Conservation (phyloP, 768 basidiomycete species). For the Kwoniella newhampshirensis region DNA sequence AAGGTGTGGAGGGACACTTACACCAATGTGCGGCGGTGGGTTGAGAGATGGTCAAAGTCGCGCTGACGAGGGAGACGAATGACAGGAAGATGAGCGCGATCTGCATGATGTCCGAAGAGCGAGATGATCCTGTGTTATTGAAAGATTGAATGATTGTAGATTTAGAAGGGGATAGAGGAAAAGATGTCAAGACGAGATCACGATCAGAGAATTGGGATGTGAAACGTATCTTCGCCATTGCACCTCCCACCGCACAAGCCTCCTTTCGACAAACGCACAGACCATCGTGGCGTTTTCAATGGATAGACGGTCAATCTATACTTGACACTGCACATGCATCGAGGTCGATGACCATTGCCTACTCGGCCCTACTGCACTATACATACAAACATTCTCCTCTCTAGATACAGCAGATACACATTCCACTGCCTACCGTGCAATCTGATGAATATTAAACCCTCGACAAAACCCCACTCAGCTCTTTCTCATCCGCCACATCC, state of each 20-base stretch:
- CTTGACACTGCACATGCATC: no score
- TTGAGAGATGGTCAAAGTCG: slow-evolving; percentile 23
- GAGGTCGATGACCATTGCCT: no score
- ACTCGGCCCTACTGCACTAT: no score
- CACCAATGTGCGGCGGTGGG: slow-evolving; percentile 37
- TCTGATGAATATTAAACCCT: slow-evolving; percentile 2
- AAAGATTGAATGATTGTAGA: no score
- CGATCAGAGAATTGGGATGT: no score
- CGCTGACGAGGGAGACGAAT: slow-evolving; percentile 5
- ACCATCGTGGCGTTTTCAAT: no score
- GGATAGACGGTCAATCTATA: no score
- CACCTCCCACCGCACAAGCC: neutral
- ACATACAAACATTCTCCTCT: no score
- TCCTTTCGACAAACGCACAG: no score
- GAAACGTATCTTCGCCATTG: no score
- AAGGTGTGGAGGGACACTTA: slow-evolving; percentile 16
- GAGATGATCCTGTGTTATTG: neutral
- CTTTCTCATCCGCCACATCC: slow-evolving; percentile 79
- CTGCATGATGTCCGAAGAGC: slow-evolving; percentile 5
- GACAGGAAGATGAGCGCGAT: slow-evolving; percentile 5
- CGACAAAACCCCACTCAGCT: slow-evolving; percentile 68
- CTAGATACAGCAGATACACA: no score
- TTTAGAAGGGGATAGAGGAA: neutral
- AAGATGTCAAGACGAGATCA: no score
- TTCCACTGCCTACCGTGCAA: neutral